Evolutionary conservation across 305 asterid genomes (phyloP).

Genomic region (Vinca major): DNA sequence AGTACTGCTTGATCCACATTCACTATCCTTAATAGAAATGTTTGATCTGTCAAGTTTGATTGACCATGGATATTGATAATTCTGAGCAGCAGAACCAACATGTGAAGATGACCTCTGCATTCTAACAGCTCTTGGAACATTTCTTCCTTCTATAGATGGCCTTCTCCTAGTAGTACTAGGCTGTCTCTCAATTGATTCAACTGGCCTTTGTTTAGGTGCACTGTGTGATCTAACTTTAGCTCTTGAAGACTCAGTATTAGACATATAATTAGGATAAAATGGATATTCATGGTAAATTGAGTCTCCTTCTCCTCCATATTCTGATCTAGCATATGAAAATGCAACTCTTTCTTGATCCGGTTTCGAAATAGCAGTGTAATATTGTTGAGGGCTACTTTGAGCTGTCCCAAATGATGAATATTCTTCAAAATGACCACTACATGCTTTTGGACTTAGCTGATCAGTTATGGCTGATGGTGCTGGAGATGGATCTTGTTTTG

Average conservation of each 20-base stretch:
- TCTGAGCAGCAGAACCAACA: slow-evolving; percentile 53
- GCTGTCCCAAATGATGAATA: slow-evolving; percentile 40
- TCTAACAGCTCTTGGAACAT: slow-evolving; percentile 71
- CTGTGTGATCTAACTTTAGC: slow-evolving; percentile 90
- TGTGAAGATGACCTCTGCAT: slow-evolving; percentile 94
- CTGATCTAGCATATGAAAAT: slow-evolving; percentile 42
- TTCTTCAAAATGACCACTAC: slow-evolving; percentile 66
- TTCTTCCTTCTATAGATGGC: slow-evolving; percentile 82
- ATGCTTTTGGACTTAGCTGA: slow-evolving; percentile 46
- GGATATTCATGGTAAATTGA: slow-evolving; percentile 48
- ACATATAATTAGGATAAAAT: slow-evolving; percentile 77
- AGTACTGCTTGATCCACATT: slow-evolving; percentile 75
- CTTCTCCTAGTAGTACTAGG: slow-evolving; percentile 36
- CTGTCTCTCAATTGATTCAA: slow-evolving; percentile 59
- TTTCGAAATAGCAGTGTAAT: slow-evolving; percentile 12
- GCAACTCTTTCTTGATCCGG: slow-evolving; percentile 38
- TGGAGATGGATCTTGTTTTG: slow-evolving; percentile 50
- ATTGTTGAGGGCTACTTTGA: slow-evolving; percentile 64
- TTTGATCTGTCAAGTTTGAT: slow-evolving; percentile 73
- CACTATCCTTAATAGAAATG: slow-evolving; percentile 70
- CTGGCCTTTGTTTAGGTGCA: slow-evolving; percentile 78
- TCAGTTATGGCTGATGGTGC: slow-evolving; percentile 54
- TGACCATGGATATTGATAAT: slow-evolving; percentile 73
- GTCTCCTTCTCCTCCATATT: slow-evolving; percentile 34
- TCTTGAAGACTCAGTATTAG: slow-evolving; percentile 76